Evolutionary conservation across 805 yeast species (phyloP).

Genomic region (Zygosaccharomyces gambellarensis): DNA sequence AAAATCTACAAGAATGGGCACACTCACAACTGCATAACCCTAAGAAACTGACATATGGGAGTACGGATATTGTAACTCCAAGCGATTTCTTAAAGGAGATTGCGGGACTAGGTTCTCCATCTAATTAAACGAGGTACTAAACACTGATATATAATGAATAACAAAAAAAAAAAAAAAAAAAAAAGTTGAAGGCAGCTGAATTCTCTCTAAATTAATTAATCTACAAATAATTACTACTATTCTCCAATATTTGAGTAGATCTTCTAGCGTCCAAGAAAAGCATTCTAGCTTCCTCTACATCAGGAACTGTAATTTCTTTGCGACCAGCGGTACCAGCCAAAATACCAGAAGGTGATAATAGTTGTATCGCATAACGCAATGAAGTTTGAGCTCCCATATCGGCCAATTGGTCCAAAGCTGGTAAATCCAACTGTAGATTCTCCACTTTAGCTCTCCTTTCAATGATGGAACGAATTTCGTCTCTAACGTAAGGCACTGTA

Average conservation of each 20-base stretch:
- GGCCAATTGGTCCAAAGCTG: slow-evolving; percentile 74
- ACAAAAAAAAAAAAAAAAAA: background rate
- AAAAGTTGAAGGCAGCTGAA: background rate
- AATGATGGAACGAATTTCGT: slow-evolving; percentile 77
- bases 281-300: slow-evolving; percentile 76
- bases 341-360: slow-evolving; percentile 85
- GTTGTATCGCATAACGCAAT: slow-evolving; percentile 85
- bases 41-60: slow-evolving; percentile 75
- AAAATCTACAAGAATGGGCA: slow-evolving; percentile 88
- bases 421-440: slow-evolving; percentile 55
- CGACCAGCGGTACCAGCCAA: slow-evolving; percentile 72
- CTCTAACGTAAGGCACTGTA: slow-evolving; percentile 81
- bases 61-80: slow-evolving; percentile 73
- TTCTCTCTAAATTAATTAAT: background rate
- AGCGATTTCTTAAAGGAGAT: slow-evolving; percentile 65
- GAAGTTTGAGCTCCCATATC: slow-evolving; percentile 71
- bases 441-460: slow-evolving; percentile 79
- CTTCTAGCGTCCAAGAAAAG: slow-evolving; percentile 84
- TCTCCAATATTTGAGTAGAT: slow-evolving; percentile 61
- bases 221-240: slow-evolving; percentile 34
- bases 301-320: slow-evolving; percentile 58
- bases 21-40: slow-evolving; percentile 37
- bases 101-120: slow-evolving; percentile 42
- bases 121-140: background rate
- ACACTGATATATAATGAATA: background rate